Base-by-base conservation (phyloP, 2,329 filamentous ascomycete genomes). In the Trichoderma sp. region DNA sequence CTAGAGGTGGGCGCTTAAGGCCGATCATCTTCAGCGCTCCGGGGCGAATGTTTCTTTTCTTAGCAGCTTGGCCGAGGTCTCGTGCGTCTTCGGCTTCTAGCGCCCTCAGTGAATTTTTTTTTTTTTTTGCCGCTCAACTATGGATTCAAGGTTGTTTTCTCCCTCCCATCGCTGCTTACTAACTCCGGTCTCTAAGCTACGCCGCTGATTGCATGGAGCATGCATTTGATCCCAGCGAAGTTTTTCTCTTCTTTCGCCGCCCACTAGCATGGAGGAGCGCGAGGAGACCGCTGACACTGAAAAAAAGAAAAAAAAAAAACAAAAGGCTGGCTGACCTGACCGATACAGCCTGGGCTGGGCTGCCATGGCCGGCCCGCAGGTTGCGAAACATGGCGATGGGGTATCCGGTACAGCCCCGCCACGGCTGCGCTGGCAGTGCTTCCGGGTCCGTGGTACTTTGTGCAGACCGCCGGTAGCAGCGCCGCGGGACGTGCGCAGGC, bases 401-500 rank as follows among this genome's bases (percentile, higher is more conserved):
- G 64, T 72, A 72, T 47, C 47, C 65, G 56, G 47, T 68, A 72
- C 63, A 53, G 56, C 63, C 64, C 62, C 63, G 65, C 56, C 47
- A 30, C 57, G 34, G 58, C 56, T 65, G 68, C 51, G 62, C 51
- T 63, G 56, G 51, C 70, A 61, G 57, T 62, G 70, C 64, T 61
- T 62, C 70, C 70, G 70, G 56, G 70, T 72, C 70, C 24, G 70
- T 62, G 64, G 70, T 72, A 72, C 47, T 24, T 24, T 24, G n/a
- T 58, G 57, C 70, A 72, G 64, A 68, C 70, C 70, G 70, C 70
- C 70, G 36, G 70, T 63, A 62, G 60, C 66, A 51, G 63, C 26
- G 61, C 61, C 39, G 60, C 24, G 43, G 43, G 43, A 51, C 21
- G 21, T 24, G 47, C 18, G 26, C 43, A 51, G 43, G 43, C 34